A percentile compares a stretch with the other conserved stretches of the same genome.
These are phyloP conservation scores for Neophaeococcomyces aloes DNA, from an alignment of 2,329 filamentous ascomycete species.

Conservation along the genomic window DNA sequence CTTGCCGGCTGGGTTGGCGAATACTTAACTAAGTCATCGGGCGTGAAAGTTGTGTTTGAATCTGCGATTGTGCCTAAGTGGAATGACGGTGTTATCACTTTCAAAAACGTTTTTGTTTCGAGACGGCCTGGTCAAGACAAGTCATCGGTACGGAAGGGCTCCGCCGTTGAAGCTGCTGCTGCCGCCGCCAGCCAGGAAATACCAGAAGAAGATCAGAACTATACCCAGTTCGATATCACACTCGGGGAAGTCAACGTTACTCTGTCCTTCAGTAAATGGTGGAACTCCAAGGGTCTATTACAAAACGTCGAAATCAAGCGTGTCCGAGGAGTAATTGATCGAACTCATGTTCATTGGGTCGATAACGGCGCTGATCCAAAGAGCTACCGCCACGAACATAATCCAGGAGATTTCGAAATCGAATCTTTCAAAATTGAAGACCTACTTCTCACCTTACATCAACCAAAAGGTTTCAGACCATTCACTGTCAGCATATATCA, in stretches of 20 bases:
- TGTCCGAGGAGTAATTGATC: slow-evolving; percentile 81
- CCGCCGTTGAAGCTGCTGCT: slow-evolving; percentile 70
- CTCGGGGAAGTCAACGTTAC: slow-evolving; percentile 95
- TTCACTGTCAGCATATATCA: slow-evolving; percentile 94
- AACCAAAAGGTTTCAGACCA: slow-evolving; percentile 82
- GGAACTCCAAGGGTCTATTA: slow-evolving; percentile 87
- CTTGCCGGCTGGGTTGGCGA: slow-evolving; percentile 88
- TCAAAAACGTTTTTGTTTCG: slow-evolving; percentile 93
- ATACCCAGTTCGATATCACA: slow-evolving; percentile 92
- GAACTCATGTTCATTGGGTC: slow-evolving; percentile 67
- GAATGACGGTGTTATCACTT: slow-evolving; percentile 89
- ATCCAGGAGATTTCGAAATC: slow-evolving; percentile 90
- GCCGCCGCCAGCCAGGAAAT: slow-evolving; percentile 58
- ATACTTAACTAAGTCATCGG: slow-evolving; percentile 87
- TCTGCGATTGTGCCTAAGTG: slow-evolving; percentile 95
- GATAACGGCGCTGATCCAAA: slow-evolving; percentile 65
- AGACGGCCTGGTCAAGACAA: slow-evolving; percentile 67
- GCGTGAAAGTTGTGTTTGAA: slow-evolving; percentile 89
- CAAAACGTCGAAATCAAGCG: slow-evolving; percentile 91
- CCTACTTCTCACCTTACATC: slow-evolving; percentile 79
- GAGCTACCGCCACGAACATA: slow-evolving; percentile 76
- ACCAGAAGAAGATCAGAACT: slow-evolving; percentile 72
- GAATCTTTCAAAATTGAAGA: slow-evolving; percentile 96
- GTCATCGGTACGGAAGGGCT: slow-evolving; percentile 84
- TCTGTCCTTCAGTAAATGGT: slow-evolving; percentile 96